Evolutionary conservation across 2,329 filamentous ascomycete species (phyloP), one percentile per base, ranked within the genome.

Genomic region (Monosporascus sp.): DNA sequence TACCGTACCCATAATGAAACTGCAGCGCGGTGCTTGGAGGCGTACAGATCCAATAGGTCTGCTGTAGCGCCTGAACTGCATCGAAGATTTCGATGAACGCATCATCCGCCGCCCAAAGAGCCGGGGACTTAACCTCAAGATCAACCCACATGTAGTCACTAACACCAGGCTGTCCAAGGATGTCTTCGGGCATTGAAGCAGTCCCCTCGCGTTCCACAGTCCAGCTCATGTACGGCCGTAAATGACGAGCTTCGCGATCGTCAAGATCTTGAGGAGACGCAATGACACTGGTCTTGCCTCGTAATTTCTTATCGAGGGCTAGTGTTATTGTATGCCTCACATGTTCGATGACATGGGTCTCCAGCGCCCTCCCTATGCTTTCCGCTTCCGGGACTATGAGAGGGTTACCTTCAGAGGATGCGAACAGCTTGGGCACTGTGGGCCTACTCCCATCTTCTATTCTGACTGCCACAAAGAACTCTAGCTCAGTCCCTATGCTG

Each of bases 401-500:
- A 5, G 57, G 55, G 5, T 9, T n/a, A 4, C 53, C 51, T 5
- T 4, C 11, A 8, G 56, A 17, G 6, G 11, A 40, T 26, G 46
- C 20, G 18, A 62, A 60, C 20, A 37, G 47, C 6, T 24, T 11
- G 8, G 60, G 59, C 8, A 35, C 20, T n/a, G n/a, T 37, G 9
- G 41, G 2, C 1, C 6, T 3, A 6, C 35, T 40, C n/a, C 17
- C n/a, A 6, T 41, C 20, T 3, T 18, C 2, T n/a, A 37, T 28
- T 31, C 28, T 31, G 9, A 52, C 5, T 18, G 24, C 49, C 22
- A 63, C 8, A 1, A 64, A 18, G 20, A 58, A 62, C 48, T 64
- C 62, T 5, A 62, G 35, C 48, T 64, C 62, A 0, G 62, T 54
- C 1, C 62, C 62, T 3, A 64, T 31, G 18, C 60, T 63, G 38